Base-by-base conservation (phyloP, 1,284 basidiomycete species). In the Sporisorium scitamineum region DNA sequence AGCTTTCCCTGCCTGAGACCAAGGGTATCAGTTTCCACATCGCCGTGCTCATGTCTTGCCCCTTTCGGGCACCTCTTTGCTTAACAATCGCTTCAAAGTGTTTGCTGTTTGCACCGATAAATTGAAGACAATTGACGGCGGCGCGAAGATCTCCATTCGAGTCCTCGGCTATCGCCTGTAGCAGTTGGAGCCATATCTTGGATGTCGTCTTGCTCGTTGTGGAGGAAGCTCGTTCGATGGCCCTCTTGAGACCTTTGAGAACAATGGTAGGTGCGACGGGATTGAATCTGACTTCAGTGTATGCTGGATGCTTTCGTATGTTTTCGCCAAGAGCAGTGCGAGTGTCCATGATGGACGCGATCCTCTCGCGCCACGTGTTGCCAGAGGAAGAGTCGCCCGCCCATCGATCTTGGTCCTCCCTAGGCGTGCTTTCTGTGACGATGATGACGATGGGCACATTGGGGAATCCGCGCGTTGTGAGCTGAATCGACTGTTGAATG, bases 51-150 rank as follows among this genome's bases (percentile, higher is more conserved):
- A 41, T n/a, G 10, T 52, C 42, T 27, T 56, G 22, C 9, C 18
- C 41, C 13, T 41, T 48, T 7, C 26, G 47, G 10, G 31, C 48
- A 9, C 20, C 32, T 18, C 18, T 32, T 11, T 27, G 32, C 42
- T 61, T 67, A 18, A 44, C 50, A 10, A 56, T 13, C 4, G 14
- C 31, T 5, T 66, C 55, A 2, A 72, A 56, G 3, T 56, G 47
- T 10, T 47, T 24, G 11, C 56, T 55, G n/a, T 63, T 54, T 61
- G 86, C 87, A 14, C 78, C 70, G 1, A 88, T 88, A 82, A 98
- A 94, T 81, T 99, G 94, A 5, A 98, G 88, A 0, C 92, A 91
- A 90, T 95, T 98, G 70, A 97, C 89, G 0, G 95, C 96, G 63
- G 92, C 93, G 42, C 96, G 88, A 20, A 99, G 92, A 82, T 99